Conservation (phyloP, 768 basidiomycete species). For the Suillus subalutaceus region DNA sequence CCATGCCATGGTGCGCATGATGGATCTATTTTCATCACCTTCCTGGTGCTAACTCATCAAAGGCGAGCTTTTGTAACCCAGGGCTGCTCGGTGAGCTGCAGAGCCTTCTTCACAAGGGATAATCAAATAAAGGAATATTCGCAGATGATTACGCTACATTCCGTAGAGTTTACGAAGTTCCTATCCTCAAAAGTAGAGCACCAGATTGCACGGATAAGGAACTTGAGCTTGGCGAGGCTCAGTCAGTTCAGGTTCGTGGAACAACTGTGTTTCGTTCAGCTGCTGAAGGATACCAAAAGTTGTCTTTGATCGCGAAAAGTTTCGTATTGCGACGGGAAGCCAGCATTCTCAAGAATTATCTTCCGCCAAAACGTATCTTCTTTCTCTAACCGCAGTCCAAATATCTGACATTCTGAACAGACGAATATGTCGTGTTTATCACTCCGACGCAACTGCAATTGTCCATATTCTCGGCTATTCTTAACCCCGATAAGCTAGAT, state of each 20-base stretch:
- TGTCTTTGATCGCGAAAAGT: slow-evolving; percentile 73
- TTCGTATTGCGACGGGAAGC: slow-evolving; percentile 93
- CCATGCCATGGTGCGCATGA: slow-evolving; percentile 84
- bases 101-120: slow-evolving; percentile 8
- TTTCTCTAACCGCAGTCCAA: slow-evolving; percentile 1
- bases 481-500: slow-evolving; percentile 71
- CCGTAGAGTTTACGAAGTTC: slow-evolving; percentile 80
- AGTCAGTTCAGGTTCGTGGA: slow-evolving; percentile 69
- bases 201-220: slow-evolving; percentile 75
- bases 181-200: slow-evolving; percentile 84
- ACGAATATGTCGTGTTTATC: slow-evolving; percentile 98
- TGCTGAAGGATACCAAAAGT: slow-evolving; percentile 40
- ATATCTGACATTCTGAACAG: slow-evolving; percentile 41
- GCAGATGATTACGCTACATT: slow-evolving; percentile 78
- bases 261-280: slow-evolving; percentile 2
- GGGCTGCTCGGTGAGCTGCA: slow-evolving; percentile 69
- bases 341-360: slow-evolving; percentile 73
- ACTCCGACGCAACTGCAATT: slow-evolving; percentile 85
- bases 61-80: slow-evolving; percentile 96
- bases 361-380: slow-evolving; percentile 87
- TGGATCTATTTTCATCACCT: neutral
- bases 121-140: slow-evolving; percentile 4
- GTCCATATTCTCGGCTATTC: slow-evolving; percentile 73
- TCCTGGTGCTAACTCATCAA: slow-evolving; percentile 11
- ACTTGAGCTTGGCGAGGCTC: slow-evolving; percentile 75